Conservation (phyloP, 1,284 basidiomycete genomes). For the Rhodotorula sp. region DNA sequence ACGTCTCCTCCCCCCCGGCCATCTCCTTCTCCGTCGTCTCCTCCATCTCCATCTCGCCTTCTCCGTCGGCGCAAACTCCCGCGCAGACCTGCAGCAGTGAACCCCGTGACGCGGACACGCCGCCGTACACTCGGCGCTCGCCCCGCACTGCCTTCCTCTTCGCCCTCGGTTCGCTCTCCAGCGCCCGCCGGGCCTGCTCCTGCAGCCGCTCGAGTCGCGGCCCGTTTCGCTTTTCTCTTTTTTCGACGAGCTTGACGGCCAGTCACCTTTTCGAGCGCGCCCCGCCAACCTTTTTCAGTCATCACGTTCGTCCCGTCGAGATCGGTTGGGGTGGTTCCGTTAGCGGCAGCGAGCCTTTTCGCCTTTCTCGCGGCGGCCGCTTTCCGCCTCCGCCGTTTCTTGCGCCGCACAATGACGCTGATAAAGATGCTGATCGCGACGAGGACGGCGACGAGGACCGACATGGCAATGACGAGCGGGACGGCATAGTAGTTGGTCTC, state of each 20-base stretch:
- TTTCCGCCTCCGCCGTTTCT: slow-evolving; percentile 22
- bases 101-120: slow-evolving; percentile 8
- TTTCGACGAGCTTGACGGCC: background rate
- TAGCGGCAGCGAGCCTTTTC: slow-evolving; percentile 1
- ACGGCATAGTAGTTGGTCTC: slow-evolving; percentile 40
- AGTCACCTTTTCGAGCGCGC: background rate
- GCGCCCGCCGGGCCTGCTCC: background rate
- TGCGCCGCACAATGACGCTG: slow-evolving; percentile 29
- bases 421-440: slow-evolving; percentile 30
- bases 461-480: slow-evolving; percentile 39
- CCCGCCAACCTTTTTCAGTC: slow-evolving; percentile 7
- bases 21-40: background rate
- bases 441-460: slow-evolving; percentile 34
- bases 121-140: background rate
- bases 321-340: background rate
- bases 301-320: background rate
- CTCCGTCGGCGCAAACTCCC: slow-evolving; percentile 3
- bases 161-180: background rate
- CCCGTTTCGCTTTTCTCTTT: slow-evolving; percentile 1
- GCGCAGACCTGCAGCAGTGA: slow-evolving; percentile 3
- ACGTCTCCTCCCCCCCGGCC: background rate
- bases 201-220: background rate
- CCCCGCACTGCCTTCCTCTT: background rate
- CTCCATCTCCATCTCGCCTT: background rate
- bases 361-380: background rate